Percentiles rank a stretch among this genome's conserved stretches.
phyloP scores from a whole-genome alignment of 164 flowering plant species.

The grape (Vitis vinifera) region ASM3070453v1 NC_081821.1:17812501-17813000 shows the following conservation, averaged over 20 bases:
- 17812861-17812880: neutral
- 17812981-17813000: neutral
- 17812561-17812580: neutral
- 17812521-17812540: neutral
- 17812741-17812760: conserved; percentile 12
- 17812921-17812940: neutral
- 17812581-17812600: conserved; percentile 1
- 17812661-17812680: no score
- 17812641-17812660: no score
- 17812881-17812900: conserved; percentile 10
- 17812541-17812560: neutral
- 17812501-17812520: neutral
- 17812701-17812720: no score
- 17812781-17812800: conserved; percentile 6
- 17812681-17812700: no score
- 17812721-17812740: no score
- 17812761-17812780: conserved; percentile 8
- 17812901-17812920: neutral
- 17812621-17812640: neutral
- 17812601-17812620: conserved; percentile 1
- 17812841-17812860: neutral
- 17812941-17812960: conserved; percentile 7
- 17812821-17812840: conserved; percentile 24
- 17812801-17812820: conserved; percentile 8
- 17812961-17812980: neutral